phyloP scores from a whole-genome alignment of 129 eudicot genomes.

The Kitagawia praeruptora region DNA sequence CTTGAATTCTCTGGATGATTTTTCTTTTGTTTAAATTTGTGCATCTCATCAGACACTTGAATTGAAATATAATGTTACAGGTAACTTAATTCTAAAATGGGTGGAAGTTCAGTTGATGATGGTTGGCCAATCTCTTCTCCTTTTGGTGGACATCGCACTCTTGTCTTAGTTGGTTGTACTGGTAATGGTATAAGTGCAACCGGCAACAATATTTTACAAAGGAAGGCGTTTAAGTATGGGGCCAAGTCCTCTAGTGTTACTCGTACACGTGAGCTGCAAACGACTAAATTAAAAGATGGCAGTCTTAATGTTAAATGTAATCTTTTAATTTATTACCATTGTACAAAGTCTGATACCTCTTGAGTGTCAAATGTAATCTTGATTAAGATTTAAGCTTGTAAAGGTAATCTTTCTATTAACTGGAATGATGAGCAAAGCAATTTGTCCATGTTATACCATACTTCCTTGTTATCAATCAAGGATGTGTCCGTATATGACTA shows the following conservation, averaged over 20 bases:
- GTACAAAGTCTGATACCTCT: slow-evolving; percentile 29
- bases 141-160: slow-evolving; percentile 37
- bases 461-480: background rate
- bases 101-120: slow-evolving; percentile 27
- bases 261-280: slow-evolving; percentile 59
- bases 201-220: slow-evolving; percentile 64
- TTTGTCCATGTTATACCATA: slow-evolving; percentile 1
- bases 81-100: too few species aligned
- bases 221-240: slow-evolving; percentile 45
- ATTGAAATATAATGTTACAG: background rate
- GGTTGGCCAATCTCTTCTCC: slow-evolving; percentile 75
- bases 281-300: slow-evolving; percentile 53
- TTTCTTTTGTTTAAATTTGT: background rate
- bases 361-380: slow-evolving; percentile 6
- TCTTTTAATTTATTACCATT: slow-evolving; percentile 11
- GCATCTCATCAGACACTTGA: background rate
- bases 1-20: background rate
- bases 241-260: slow-evolving; percentile 78
- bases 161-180: slow-evolving; percentile 79
- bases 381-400: slow-evolving; percentile 25
- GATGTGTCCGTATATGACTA: background rate
- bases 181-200: slow-evolving; percentile 98
- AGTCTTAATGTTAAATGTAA: slow-evolving; percentile 45
- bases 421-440: background rate
- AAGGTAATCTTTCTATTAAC: slow-evolving; percentile 15